These are phyloP conservation scores for Chenopodium album DNA, from an alignment of 148 eudicot species.

Conservation along the genomic window DNA sequence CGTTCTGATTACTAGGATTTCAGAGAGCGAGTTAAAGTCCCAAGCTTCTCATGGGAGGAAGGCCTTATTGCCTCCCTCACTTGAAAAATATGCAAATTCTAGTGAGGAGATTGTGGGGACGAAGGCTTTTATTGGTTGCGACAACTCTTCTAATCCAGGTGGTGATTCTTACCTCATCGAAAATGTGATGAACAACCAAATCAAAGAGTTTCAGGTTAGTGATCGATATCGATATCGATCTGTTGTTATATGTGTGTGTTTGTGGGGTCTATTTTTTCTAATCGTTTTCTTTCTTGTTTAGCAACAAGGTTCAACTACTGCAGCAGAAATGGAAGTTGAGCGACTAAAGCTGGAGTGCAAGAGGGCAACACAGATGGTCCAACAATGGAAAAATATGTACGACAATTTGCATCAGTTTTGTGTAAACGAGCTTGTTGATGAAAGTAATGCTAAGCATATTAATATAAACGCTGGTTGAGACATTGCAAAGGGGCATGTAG, in stretches of 20 bases:
- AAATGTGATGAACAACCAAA: constrained; percentile 66
- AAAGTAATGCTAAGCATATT: constrained; percentile 29
- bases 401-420: constrained; percentile 66
- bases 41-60: constrained; percentile 42
- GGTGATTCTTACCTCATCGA: constrained; percentile 47
- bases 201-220: constrained; percentile 72
- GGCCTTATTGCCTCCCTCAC: constrained; percentile 59
- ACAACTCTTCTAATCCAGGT: constrained; percentile 30
- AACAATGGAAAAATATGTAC: constrained; percentile 75
- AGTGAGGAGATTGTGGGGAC: constrained; percentile 48
- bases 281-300: constrained; percentile 24
- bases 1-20: constrained; percentile 50
- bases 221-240: neutral
- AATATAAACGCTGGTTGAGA: constrained; percentile 14
- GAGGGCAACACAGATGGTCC: constrained; percentile 58
- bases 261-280: neutral
- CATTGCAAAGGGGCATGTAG: neutral
- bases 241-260: neutral
- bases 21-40: constrained; percentile 41
- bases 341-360: constrained; percentile 56
- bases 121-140: constrained; percentile 44
- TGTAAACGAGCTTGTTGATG: constrained; percentile 64
- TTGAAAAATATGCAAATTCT: constrained; percentile 64
- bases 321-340: constrained; percentile 77
- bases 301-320: constrained; percentile 88